Evolutionary conservation across 108 stramenopile species (phyloP).

Genomic region (Stephanodiscus triporus): DNA sequence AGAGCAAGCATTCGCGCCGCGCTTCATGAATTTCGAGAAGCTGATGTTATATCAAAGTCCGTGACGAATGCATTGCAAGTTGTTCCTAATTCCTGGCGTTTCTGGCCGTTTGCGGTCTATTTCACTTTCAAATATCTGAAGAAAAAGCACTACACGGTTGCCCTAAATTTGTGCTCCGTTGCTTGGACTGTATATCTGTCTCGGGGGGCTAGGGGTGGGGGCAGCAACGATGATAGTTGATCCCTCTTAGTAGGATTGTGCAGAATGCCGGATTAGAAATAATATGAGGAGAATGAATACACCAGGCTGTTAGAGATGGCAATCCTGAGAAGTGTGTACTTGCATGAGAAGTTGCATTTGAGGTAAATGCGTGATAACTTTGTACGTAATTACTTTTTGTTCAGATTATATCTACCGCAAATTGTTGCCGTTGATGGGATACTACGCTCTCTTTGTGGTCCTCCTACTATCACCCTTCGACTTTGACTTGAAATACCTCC

Average conservation of each 20-base stretch:
- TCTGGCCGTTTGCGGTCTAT: conserved; percentile 54
- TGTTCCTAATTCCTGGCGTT: conserved; percentile 32
- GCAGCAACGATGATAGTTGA: background rate
- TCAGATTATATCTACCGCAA: too few species aligned
- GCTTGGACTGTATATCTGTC: conserved; percentile 47
- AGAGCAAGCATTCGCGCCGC: conserved; percentile 44
- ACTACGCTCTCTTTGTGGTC: background rate
- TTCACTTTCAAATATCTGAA: conserved; percentile 53
- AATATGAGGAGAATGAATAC: too few species aligned
- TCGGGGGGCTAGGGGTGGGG: conserved; percentile 4
- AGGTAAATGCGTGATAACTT: too few species aligned
- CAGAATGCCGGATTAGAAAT: background rate
- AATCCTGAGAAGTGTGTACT: background rate
- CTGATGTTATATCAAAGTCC: conserved; percentile 28
- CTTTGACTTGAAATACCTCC: conserved; percentile 26
- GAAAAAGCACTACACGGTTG: conserved; percentile 53
- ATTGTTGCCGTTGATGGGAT: too few species aligned
- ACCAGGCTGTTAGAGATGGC: background rate
- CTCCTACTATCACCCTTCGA: background rate
- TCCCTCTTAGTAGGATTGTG: background rate
- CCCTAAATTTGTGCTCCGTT: conserved; percentile 48
- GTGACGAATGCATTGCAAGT: conserved; percentile 34
- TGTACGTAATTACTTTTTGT: too few species aligned
- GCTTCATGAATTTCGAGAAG: conserved; percentile 40
- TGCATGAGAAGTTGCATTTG: background rate